Evolutionary conservation across 495 filamentous ascomycete species (phyloP).

Genomic region (Geopyxis carbonaria): DNA sequence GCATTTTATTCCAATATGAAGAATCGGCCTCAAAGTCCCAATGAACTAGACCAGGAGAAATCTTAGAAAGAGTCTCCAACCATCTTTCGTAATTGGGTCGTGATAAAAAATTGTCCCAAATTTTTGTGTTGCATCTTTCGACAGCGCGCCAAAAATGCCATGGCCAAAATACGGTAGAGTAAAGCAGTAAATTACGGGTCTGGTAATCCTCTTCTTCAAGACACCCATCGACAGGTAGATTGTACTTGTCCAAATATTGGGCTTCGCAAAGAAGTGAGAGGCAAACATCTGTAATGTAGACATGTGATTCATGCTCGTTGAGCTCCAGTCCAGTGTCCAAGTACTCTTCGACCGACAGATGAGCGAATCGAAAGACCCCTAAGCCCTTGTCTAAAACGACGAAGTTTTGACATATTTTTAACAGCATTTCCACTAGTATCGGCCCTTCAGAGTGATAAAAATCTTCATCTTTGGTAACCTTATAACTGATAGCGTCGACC

Average conservation of each 20-base stretch:
- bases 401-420: conserved; percentile 15
- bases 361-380: conserved; percentile 23
- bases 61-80: no score
- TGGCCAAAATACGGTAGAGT: conserved; percentile 3
- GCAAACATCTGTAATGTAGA: not conserved
- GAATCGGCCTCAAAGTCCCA: no score
- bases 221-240: not conserved
- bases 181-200: not conserved
- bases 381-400: conserved; percentile 13
- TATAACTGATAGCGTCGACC: not conserved
- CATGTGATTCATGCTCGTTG: not conserved
- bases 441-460: not conserved
- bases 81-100: no score
- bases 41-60: no score
- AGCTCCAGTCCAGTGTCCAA: conserved; percentile 3
- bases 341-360: conserved; percentile 23
- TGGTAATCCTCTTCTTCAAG: not conserved
- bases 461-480: not conserved
- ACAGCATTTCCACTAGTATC: no score
- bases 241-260: not conserved
- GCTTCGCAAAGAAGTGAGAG: conserved; percentile 2
- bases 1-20: no score
- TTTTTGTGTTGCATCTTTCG: not conserved
- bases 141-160: conserved; percentile 1
- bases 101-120: no score